Base-by-base conservation (phyloP, 169 alveolate genomes). In the Cryptosporidium andersoni region DNA sequence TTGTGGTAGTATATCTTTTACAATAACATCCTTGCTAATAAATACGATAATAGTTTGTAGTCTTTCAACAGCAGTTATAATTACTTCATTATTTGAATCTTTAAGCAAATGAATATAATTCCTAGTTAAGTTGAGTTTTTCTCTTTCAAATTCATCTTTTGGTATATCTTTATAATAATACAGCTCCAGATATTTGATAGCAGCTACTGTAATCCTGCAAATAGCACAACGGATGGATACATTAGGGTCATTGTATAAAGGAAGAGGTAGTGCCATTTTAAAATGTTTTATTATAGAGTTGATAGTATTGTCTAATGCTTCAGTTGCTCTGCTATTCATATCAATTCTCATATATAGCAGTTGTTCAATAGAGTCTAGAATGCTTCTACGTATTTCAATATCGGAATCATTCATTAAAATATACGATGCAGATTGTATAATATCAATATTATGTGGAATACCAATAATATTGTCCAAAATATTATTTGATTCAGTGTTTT, bases 11-110 rank as follows among this genome's bases (percentile, higher is more conserved):
- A 74, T 56, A 37, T 37, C 36, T 4, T 49, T 14, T 43, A 25
- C 25, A 34, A 74, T 48, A 40, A 42, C 47, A 25, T 74, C 85
- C 34, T 74, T 62, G 34, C 62, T 58, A 1, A 74, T 64, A 25
- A 47, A 53, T 14, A 48, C 25, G 14, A 74, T 74, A 7, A 74
- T 58, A 45, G 40, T 45, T 43, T 58, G 16, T 39, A 74, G 36
- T 47, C 60, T 42, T 39, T 74, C 68, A 8, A 74, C 60, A 14
- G 85, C 85, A 1, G 63, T 74, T 16, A 25, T 58, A n/a, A 74
- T 63, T 8, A 74, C 85, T 58, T 74, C 60, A 40, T 47, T 74
- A 42, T 74, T 58, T 53, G 66, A 52, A 64, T 74, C 85, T 16
- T 36, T 74, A 12, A 74, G 48, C 12, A 58, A 42, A 4, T 66